Percentiles rank a stretch among this genome's conserved stretches.
These are phyloP conservation scores for Moringa oleifera DNA, from an alignment of 345 rosid genomes.

Conservation along the genomic window DNA sequence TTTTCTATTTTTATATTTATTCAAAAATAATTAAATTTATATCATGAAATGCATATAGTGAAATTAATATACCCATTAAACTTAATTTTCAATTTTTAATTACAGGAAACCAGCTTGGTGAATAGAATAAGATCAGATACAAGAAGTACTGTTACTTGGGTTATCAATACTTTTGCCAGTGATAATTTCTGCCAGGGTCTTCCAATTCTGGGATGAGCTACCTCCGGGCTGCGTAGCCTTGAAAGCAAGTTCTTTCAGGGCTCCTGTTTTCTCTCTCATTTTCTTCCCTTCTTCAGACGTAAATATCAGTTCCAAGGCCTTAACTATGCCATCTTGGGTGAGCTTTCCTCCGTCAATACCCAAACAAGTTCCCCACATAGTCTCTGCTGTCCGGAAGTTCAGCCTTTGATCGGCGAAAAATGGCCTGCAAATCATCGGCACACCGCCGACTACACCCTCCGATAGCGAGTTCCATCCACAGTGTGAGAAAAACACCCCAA, in stretches of 20 bases:
- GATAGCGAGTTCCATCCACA: constrained; percentile 55
- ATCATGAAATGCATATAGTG: too few relatives aligned
- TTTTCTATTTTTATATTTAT: too few relatives aligned
- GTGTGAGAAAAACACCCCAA: constrained; percentile 57
- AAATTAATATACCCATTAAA: too few relatives aligned
- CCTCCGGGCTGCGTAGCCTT: constrained; percentile 31
- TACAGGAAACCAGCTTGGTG: too few relatives aligned
- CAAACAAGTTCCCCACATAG: constrained; percentile 37
- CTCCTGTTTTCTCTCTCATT: constrained; percentile 27
- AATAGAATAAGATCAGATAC: too few relatives aligned
- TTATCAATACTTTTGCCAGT: too few relatives aligned
- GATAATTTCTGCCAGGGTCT: constrained; percentile 27
- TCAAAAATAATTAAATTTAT: too few relatives aligned
- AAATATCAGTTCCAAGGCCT: constrained; percentile 28
- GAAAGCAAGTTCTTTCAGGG: constrained; percentile 25
- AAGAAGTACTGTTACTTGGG: too few relatives aligned
- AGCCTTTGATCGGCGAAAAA: constrained; percentile 45
- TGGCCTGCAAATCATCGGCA: constrained; percentile 50
- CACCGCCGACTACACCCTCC: constrained; percentile 42
- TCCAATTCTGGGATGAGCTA: constrained; percentile 32
- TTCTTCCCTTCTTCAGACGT: constrained; percentile 27
- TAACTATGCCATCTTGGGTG: constrained; percentile 23
- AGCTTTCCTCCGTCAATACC: constrained; percentile 39
- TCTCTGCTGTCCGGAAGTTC: constrained; percentile 33
- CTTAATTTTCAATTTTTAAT: too few relatives aligned